phyloP scores from a whole-genome alignment of 2,329 filamentous ascomycete genomes.

The Annulohypoxylon truncatum region DNA sequence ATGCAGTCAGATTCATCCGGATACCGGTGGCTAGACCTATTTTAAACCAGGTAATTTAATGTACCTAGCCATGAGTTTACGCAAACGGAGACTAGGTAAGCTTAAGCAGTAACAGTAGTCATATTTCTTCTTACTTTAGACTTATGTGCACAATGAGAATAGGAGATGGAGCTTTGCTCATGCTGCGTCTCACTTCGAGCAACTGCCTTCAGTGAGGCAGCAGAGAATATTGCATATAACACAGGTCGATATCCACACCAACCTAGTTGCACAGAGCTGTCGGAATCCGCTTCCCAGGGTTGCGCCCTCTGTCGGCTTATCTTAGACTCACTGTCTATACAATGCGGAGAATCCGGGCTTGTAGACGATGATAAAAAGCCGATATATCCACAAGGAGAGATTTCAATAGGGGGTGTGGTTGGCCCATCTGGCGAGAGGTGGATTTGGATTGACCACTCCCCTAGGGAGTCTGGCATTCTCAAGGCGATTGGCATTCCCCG shows the following conservation, averaged over 20 bases:
- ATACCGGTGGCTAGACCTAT: neutral
- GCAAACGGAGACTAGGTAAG: too few species aligned
- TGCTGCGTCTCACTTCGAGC: slow-evolving; percentile 8
- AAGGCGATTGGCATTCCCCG: slow-evolving; percentile 4
- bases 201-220: slow-evolving; percentile 13
- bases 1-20: neutral
- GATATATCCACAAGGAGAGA: neutral
- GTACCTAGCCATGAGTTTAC: too few species aligned
- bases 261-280: neutral
- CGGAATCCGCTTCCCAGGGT: neutral
- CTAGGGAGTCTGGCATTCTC: neutral
- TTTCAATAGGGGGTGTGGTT: slow-evolving; percentile 12
- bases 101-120: too few species aligned
- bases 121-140: too few species aligned
- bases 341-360: slow-evolving; percentile 1
- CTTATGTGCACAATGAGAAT: neutral
- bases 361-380: slow-evolving; percentile 1
- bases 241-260: slow-evolving; percentile 3
- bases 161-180: neutral
- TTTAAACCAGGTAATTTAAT: too few species aligned
- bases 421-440: slow-evolving; percentile 10
- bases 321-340: neutral
- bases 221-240: slow-evolving; percentile 6
- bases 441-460: slow-evolving; percentile 9
- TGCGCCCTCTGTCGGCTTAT: slow-evolving; percentile 7